phyloP scores from a whole-genome alignment of 2,329 filamentous ascomycete species.

The Talaromyces sp. region DNA sequence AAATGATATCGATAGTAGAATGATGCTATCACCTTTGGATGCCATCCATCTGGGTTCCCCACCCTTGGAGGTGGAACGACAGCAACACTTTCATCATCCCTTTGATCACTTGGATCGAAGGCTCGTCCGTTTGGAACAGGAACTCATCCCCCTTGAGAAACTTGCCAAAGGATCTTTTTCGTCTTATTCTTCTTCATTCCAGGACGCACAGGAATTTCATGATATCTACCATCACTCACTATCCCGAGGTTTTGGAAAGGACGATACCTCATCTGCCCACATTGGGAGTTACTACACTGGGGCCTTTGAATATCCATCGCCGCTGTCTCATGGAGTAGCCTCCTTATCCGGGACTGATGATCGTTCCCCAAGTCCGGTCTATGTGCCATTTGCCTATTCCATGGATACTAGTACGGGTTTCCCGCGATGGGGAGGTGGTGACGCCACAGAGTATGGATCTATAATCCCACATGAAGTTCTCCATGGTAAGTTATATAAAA shows the following conservation, averaged over 20 bases:
- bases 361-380: conserved; percentile 23
- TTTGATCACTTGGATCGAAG: not conserved
- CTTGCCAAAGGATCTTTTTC: not conserved
- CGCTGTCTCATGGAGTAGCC: conserved; percentile 8
- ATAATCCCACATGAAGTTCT: conserved; percentile 25
- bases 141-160: conserved; percentile 1
- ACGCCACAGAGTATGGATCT: conserved; percentile 21
- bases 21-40: not conserved
- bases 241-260: conserved; percentile 8
- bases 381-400: not conserved
- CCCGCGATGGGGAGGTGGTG: conserved; percentile 18
- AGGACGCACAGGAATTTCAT: not conserved
- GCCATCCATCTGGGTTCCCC: not conserved
- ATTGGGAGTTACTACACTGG: not conserved
- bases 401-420: not conserved
- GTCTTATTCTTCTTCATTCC: not conserved
- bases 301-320: conserved; percentile 9
- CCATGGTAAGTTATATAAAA: conserved; percentile 11
- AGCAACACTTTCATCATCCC: not conserved
- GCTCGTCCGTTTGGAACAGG: conserved; percentile 1
- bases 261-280: not conserved
- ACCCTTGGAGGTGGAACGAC: not conserved
- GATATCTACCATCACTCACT: conserved; percentile 8
- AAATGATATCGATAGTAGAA: not conserved
- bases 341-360: conserved; percentile 25